Evolutionary conservation across 495 filamentous ascomycete species (phyloP).

Genomic region (Penicillium nucicola): DNA sequence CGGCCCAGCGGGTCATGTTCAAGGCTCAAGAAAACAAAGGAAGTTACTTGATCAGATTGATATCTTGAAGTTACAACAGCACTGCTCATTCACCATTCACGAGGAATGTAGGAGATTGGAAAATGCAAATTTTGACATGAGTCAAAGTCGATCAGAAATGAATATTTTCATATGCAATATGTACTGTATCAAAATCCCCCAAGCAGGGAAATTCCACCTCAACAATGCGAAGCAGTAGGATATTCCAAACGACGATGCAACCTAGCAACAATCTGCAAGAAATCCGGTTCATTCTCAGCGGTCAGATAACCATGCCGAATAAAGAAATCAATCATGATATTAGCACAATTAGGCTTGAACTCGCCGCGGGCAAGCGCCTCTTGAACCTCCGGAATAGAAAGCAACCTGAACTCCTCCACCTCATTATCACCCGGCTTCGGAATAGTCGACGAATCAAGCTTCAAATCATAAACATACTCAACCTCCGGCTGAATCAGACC

Average conservation of each 20-base stretch:
- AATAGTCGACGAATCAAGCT: constrained; percentile 62
- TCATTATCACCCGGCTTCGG: constrained; percentile 80
- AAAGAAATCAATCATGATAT: constrained; percentile 87
- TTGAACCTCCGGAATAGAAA: constrained; percentile 70
- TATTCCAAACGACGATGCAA: constrained; percentile 82
- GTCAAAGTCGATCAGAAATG: no score
- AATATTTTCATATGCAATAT: not conserved
- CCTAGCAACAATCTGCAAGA: constrained; percentile 68
- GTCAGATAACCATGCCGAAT: constrained; percentile 80
- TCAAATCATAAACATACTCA: constrained; percentile 89
- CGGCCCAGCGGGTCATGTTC: no score
- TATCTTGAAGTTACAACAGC: no score
- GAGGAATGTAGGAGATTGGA: no score
- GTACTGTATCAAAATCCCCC: not conserved
- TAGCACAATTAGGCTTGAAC: constrained; percentile 93
- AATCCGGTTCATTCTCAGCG: constrained; percentile 77
- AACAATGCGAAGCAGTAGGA: constrained; percentile 53
- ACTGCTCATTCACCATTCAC: no score
- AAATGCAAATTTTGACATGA: no score
- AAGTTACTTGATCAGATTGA: no score
- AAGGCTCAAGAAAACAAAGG: no score
- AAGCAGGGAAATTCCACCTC: constrained; percentile 1
- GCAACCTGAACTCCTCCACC: constrained; percentile 80
- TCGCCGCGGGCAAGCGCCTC: constrained; percentile 64
- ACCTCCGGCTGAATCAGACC: constrained; percentile 90